Base-by-base conservation (phyloP, 768 basidiomycete species). In the Lepiota brunneoincarnata region DNA sequence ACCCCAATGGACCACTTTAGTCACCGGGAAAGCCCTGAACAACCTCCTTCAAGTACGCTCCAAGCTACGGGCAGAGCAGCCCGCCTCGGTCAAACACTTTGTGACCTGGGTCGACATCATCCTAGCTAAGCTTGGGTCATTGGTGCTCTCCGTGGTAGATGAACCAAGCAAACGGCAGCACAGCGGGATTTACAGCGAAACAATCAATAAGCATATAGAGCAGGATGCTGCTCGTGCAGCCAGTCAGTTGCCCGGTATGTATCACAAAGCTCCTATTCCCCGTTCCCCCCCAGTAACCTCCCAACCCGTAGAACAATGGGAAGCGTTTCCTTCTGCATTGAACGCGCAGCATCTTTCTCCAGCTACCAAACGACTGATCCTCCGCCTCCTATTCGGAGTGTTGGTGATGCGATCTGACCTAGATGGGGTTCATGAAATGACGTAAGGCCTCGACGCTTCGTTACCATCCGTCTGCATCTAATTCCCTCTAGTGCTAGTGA, bases 231-330 rank as follows among this genome's bases (percentile, higher is more conserved):
- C 89, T 26, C 74, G 76, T 37, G 86, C 85, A 37, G 83, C 85
- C 4, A 69, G 77, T 20, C 87, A 90, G 58, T 69, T 91, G n/a
- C 89, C 89, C 55, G 76, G 88, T 84, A 66, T 56, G 61, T 51
- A 39, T 24, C 28, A 28, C 6, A 39, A 21, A 6, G 39, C 14
- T 38, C 37, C 40, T 51, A 7, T 12, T 41, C 2, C 12, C 17
- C 45, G 17, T 21, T 17, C 26, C 23, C 18, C 21, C 20, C 14
- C 37, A 4, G 21, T 47, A 9, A 42, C 31, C 2, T 24, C 14
- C 37, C 10, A 23, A n/a, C 10, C 39, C 38, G 10, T 61, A 87
- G 88, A 80, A 42, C 72, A 64, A 6, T 91, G 82, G 85, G 53
- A 67, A n/a, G 70, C 67, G 39, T 61, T 87, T 23, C 62, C 74